These are phyloP conservation scores for Maudiozyma turicensis DNA, from an alignment of 805 yeast species.

Conservation along the genomic window DNA sequence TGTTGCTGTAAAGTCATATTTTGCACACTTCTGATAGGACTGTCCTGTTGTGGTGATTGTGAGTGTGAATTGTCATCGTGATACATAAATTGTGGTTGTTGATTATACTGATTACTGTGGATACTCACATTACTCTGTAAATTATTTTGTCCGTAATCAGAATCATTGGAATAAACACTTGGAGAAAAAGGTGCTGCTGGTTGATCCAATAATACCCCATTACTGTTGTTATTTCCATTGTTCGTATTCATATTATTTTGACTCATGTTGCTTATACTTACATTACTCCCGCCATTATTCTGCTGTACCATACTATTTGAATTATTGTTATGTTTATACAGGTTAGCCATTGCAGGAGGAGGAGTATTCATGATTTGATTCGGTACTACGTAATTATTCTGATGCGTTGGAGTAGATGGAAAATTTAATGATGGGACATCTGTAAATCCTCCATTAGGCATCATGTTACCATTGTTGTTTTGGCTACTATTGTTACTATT, in stretches of 20 bases:
- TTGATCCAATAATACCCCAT: slow-evolving; percentile 2
- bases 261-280: not conserved
- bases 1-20: slow-evolving; percentile 7
- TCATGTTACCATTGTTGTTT: not conserved
- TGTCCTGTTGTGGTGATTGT: slow-evolving; percentile 8
- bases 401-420: slow-evolving; percentile 26
- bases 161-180: slow-evolving; percentile 20
- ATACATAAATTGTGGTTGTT: slow-evolving; percentile 15
- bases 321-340: slow-evolving; percentile 23
- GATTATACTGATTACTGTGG: slow-evolving; percentile 20
- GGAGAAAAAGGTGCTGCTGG: slow-evolving; percentile 18
- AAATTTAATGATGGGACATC: slow-evolving; percentile 25
- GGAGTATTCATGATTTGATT: slow-evolving; percentile 15
- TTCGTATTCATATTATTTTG: slow-evolving; percentile 5
- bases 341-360: slow-evolving; percentile 18
- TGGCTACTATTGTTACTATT: not conserved
- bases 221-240: not conserved
- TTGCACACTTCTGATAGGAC: slow-evolving; percentile 19
- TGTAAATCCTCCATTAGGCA: slow-evolving; percentile 18
- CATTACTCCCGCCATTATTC: slow-evolving; percentile 3
- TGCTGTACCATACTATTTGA: slow-evolving; percentile 19
- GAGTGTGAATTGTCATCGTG: slow-evolving; percentile 3
- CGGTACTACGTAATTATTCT: slow-evolving; percentile 9
- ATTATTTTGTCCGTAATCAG: slow-evolving; percentile 15
- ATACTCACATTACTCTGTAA: slow-evolving; percentile 9